Evolutionary conservation across 1,139 yeast species (phyloP).

Genomic region (Diutina siamensis): DNA sequence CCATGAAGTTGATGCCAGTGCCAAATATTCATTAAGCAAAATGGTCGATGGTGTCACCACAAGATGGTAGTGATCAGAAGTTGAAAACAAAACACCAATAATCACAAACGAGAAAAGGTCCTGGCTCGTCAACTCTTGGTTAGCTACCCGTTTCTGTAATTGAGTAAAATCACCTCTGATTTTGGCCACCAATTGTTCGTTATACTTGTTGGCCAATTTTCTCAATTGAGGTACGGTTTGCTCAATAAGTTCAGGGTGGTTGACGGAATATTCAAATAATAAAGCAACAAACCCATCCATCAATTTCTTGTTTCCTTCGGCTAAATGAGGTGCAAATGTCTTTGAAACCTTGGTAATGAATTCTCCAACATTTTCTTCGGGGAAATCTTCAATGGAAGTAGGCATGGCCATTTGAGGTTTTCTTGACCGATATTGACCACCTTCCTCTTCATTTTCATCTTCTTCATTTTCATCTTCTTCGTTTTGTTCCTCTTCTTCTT

Average conservation of each 20-base stretch:
- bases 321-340: slow-evolving; percentile 63
- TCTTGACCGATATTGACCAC: slow-evolving; percentile 8
- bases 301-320: slow-evolving; percentile 72
- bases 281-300: slow-evolving; percentile 55
- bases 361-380: background rate
- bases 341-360: slow-evolving; percentile 17
- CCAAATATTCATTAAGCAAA: slow-evolving; percentile 56
- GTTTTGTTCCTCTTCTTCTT: slow-evolving; percentile 14
- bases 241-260: slow-evolving; percentile 16
- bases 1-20: slow-evolving; percentile 20
- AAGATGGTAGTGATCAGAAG: slow-evolving; percentile 92
- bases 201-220: slow-evolving; percentile 53
- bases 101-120: slow-evolving; percentile 61
- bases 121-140: slow-evolving; percentile 21
- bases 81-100: slow-evolving; percentile 72
- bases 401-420: slow-evolving; percentile 40
- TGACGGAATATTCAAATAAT: slow-evolving; percentile 23
- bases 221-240: slow-evolving; percentile 41
- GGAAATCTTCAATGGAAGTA: slow-evolving; percentile 34
- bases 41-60: slow-evolving; percentile 78
- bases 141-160: slow-evolving; percentile 38
- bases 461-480: slow-evolving; percentile 7
- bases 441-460: slow-evolving; percentile 5
- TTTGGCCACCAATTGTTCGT: slow-evolving; percentile 45
- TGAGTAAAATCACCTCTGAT: slow-evolving; percentile 23